Percentiles rank a stretch among this genome's conserved stretches.
phyloP scores from a whole-genome alignment of 2,329 filamentous ascomycete genomes.

The Acephala macrosclerotiorum region DNA sequence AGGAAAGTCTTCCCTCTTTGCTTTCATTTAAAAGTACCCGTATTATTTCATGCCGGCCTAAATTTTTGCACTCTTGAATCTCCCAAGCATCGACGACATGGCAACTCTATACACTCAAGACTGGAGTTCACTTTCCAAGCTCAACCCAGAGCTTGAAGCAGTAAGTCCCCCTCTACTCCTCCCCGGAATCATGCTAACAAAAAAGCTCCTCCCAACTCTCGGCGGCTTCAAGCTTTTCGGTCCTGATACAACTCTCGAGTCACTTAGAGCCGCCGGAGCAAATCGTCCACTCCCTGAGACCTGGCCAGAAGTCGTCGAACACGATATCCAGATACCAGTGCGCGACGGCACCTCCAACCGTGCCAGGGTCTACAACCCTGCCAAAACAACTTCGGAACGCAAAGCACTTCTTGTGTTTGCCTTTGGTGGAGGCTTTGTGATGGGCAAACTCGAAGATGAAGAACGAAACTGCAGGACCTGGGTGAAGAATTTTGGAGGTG shows the following conservation, averaged over 20 bases:
- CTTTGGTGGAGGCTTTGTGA: conserved; percentile 42
- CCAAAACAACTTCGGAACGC: neutral
- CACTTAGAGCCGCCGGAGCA: neutral
- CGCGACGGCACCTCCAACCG: conserved; percentile 9
- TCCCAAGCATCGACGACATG: conserved; percentile 6
- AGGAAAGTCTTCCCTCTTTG: too few species aligned
- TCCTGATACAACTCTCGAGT: conserved; percentile 13
- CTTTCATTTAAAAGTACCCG: too few species aligned
- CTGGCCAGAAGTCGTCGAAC: conserved; percentile 17
- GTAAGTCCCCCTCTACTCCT: neutral
- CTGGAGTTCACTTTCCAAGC: conserved; percentile 9
- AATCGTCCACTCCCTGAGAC: neutral
- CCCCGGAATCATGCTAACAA: neutral
- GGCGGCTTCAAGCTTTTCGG: conserved; percentile 6
- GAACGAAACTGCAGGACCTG: conserved; percentile 43
- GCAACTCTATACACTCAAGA: conserved; percentile 13
- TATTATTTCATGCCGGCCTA: too few species aligned
- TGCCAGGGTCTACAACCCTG: conserved; percentile 9
- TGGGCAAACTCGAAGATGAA: conserved; percentile 43
- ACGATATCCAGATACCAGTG: conserved; percentile 19
- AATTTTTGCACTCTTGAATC: too few species aligned
- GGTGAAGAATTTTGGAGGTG: conserved; percentile 42
- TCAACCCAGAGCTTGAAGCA: conserved; percentile 8
- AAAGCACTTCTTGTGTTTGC: conserved; percentile 38
- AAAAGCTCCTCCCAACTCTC: neutral